Evolutionary conservation across 169 alveolate genomes (phyloP).

Genomic region (Cryptosporidium ryanae): DNA sequence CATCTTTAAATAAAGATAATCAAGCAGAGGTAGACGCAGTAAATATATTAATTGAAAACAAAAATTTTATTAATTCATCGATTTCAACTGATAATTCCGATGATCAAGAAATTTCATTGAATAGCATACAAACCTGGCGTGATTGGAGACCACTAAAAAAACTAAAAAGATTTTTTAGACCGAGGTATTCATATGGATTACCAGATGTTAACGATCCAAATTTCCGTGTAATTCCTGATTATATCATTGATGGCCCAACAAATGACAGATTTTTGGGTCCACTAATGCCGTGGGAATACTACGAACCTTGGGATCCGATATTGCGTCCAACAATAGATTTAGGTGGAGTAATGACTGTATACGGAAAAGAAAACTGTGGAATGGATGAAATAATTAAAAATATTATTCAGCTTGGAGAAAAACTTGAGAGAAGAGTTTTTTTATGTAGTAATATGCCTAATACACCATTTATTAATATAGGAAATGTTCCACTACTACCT

Average conservation of each 20-base stretch:
- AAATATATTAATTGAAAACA: constrained; percentile 23
- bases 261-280: constrained; percentile 78
- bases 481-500: constrained; percentile 82
- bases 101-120: background rate
- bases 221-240: constrained; percentile 56
- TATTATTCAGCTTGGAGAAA: constrained; percentile 75
- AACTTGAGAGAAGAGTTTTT: constrained; percentile 77
- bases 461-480: constrained; percentile 79
- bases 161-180: constrained; percentile 45
- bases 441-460: constrained; percentile 84
- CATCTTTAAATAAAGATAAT: background rate
- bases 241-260: constrained; percentile 13
- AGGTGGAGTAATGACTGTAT: constrained; percentile 83
- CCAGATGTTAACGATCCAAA: constrained; percentile 64
- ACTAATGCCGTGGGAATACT: constrained; percentile 79
- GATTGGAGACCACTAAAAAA: constrained; percentile 57
- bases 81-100: constrained; percentile 6
- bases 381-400: constrained; percentile 77
- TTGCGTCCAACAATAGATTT: constrained; percentile 78
- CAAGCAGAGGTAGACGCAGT: background rate
- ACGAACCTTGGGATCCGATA: constrained; percentile 82
- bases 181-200: constrained; percentile 44
- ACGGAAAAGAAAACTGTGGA: constrained; percentile 81
- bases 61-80: constrained; percentile 3
- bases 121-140: constrained; percentile 33